Evolutionary conservation across 805 yeast species (phyloP).

Genomic region (Kodamaea leandrae): DNA sequence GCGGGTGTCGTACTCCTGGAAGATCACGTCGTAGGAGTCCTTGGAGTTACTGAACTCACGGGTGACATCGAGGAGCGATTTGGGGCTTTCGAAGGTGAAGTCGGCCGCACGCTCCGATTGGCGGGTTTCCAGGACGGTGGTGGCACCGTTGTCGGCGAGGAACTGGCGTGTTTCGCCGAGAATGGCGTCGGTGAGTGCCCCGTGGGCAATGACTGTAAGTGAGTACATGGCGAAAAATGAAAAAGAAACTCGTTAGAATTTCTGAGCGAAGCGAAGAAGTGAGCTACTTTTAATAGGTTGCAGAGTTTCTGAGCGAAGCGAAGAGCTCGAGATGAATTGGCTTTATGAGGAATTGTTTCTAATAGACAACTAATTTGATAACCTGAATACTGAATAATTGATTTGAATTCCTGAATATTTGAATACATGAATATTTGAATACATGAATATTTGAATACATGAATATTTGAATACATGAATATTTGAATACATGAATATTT

Average conservation of each 20-base stretch:
- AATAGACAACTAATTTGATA: no score
- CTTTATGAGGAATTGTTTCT: no score
- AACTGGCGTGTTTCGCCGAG: constrained; percentile 10
- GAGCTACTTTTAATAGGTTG: no score
- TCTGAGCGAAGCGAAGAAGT: no score
- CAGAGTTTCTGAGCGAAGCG: no score
- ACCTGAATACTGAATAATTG: no score
- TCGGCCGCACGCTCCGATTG: constrained; percentile 37
- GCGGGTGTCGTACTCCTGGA: constrained; percentile 27
- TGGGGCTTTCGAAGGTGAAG: constrained; percentile 21
- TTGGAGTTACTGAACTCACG: constrained; percentile 9
- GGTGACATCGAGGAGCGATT: neutral
- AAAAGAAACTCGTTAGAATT: no score
- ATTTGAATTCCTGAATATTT: neutral
- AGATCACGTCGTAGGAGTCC: constrained; percentile 30
- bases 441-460: neutral
- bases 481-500: neutral
- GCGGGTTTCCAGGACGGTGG: constrained; percentile 17
- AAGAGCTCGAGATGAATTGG: no score
- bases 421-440: neutral
- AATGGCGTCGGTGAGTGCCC: constrained; percentile 4
- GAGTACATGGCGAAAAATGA: neutral
- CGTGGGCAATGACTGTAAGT: constrained; percentile 26
- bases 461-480: neutral
- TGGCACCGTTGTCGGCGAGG: constrained; percentile 21